These are phyloP conservation scores for Paragyromitra xinjiangensis DNA, from an alignment of 495 filamentous ascomycete genomes.

Conservation along the genomic window DNA sequence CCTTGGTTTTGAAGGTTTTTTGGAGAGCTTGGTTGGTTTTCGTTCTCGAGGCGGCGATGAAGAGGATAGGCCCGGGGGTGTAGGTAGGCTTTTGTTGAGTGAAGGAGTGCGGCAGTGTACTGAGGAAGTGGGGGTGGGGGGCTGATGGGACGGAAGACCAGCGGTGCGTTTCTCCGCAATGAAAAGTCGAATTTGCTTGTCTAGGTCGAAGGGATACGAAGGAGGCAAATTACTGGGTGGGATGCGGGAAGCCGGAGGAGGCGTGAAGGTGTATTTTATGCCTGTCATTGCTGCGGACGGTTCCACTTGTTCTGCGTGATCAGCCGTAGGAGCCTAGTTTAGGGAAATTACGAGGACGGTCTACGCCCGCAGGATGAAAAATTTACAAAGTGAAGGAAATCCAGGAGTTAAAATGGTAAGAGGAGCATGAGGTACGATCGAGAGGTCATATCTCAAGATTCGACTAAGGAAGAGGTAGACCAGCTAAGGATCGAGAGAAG, in stretches of 20 bases:
- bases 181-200: conserved; percentile 48
- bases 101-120: not conserved
- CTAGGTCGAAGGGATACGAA: conserved; percentile 31
- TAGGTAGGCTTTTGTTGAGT: conserved; percentile 38
- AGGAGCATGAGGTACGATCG: not conserved
- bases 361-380: conserved; percentile 8
- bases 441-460: not conserved
- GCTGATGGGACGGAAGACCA: conserved; percentile 11
- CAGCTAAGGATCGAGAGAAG: not conserved
- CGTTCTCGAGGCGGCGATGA: conserved; percentile 8
- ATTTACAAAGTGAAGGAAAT: not conserved
- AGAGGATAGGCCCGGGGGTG: not conserved
- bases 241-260: not conserved
- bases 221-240: not conserved
- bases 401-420: not conserved
- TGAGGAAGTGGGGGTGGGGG: not conserved
- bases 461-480: not conserved
- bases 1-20: conserved; percentile 20
- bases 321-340: not conserved
- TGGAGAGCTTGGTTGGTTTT: conserved; percentile 14
- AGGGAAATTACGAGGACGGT: conserved; percentile 1
- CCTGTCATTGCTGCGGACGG: conserved; percentile 31
- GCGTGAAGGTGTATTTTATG: conserved; percentile 28
- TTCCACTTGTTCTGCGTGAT: not conserved
- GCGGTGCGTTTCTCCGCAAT: conserved; percentile 44